phyloP scores from a whole-genome alignment of 768 basidiomycete species.

The Suillus spraguei region DNA sequence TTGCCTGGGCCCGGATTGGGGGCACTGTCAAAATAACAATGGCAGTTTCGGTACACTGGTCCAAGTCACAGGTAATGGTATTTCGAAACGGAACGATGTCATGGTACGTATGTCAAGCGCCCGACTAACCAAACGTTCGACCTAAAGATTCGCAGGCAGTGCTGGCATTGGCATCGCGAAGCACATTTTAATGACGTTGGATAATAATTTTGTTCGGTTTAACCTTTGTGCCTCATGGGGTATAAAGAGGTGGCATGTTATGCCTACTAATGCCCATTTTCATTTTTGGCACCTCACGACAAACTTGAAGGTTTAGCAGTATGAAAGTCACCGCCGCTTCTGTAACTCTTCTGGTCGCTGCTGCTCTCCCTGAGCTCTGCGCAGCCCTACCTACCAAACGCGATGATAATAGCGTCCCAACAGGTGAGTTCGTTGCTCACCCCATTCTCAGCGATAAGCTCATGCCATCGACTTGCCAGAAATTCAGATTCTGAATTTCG shows the following conservation, averaged over 20 bases:
- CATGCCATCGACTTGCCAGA: conserved; percentile 14
- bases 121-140: not conserved
- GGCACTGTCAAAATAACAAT: not conserved
- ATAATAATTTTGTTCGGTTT: not conserved
- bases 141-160: not conserved
- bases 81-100: not conserved
- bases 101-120: not conserved
- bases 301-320: not conserved
- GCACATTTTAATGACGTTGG: not conserved
- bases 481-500: conserved; percentile 33
- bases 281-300: not conserved
- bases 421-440: conserved; percentile 1
- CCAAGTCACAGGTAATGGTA: not conserved
- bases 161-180: not conserved
- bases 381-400: conserved; percentile 1
- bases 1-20: no score
- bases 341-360: not conserved
- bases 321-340: conserved; percentile 12
- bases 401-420: conserved; percentile 4
- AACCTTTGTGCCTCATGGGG: not conserved
- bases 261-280: not conserved
- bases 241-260: not conserved
- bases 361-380: not conserved
- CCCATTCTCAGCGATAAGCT: not conserved
- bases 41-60: not conserved